phyloP scores from a whole-genome alignment of 441 rosid species.

The Monsonia emarginata region DNA sequence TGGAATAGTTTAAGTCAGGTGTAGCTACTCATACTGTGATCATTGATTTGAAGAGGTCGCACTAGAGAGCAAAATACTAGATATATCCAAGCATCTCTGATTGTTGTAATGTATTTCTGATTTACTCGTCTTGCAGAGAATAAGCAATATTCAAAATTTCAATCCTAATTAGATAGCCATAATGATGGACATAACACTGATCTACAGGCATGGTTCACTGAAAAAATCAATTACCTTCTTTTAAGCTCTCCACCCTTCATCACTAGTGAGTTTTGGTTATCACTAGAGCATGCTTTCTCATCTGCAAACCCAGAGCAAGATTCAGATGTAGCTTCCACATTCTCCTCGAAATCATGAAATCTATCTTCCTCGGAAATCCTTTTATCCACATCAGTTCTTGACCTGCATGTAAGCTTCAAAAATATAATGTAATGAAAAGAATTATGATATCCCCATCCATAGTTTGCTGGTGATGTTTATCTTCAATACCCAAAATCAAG shows the following conservation, averaged over 20 bases:
- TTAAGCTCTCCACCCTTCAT: conserved; percentile 31
- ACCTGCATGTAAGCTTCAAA: conserved; percentile 27
- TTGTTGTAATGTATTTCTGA: not conserved
- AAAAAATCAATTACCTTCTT: conserved; percentile 18
- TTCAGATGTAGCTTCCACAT: conserved; percentile 51
- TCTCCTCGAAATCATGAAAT: conserved; percentile 33
- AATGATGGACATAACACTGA: not conserved
- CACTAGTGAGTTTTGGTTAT: conserved; percentile 38
- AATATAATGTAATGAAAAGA: not conserved
- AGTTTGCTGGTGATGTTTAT: not conserved
- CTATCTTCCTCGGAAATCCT: conserved; percentile 30
- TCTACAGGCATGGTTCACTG: not conserved
- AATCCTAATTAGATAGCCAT: not conserved
- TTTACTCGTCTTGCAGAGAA: not conserved
- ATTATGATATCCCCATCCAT: not conserved
- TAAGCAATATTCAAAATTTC: not conserved
- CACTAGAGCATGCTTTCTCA: conserved; percentile 59
- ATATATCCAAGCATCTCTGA: not conserved
- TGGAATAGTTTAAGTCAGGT: not conserved
- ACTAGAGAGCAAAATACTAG: not conserved
- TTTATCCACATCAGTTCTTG: conserved; percentile 34
- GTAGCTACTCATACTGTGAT: not conserved
- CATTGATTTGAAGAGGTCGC: not conserved
- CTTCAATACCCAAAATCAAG: not conserved
- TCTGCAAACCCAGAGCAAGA: conserved; percentile 64